These are phyloP conservation scores for Scytalidium lignicola DNA, from an alignment of 2,329 filamentous ascomycete species.

Conservation along the genomic window DNA sequence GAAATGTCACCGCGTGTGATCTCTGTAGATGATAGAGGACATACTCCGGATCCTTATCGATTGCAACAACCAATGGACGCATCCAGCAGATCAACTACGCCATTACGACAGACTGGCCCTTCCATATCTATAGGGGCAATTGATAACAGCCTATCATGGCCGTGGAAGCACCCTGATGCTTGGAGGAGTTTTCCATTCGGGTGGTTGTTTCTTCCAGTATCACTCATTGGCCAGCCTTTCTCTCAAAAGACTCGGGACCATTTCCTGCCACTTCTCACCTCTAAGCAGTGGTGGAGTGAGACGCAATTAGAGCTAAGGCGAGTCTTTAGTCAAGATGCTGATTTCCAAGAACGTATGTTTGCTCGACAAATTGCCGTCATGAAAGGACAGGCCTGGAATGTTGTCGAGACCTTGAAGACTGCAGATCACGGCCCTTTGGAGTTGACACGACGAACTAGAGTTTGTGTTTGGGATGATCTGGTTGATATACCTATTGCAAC, in stretches of 20 bases:
- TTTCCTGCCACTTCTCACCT: conserved; percentile 92
- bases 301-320: conserved; percentile 81
- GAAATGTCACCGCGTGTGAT: conserved; percentile 41
- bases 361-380: conserved; percentile 97
- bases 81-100: conserved; percentile 41
- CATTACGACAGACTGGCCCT: conserved; percentile 26
- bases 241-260: conserved; percentile 90
- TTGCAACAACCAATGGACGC: conserved; percentile 82
- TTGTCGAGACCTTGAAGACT: conserved; percentile 93
- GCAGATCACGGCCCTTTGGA: conserved; percentile 89
- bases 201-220: conserved; percentile 96
- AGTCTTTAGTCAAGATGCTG: conserved; percentile 85
- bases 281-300: conserved; percentile 94
- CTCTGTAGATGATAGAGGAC: conserved; percentile 29
- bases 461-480: conserved; percentile 97
- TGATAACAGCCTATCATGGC: conserved; percentile 97
- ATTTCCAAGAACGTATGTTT: conserved; percentile 99
- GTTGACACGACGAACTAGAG: conserved; percentile 80
- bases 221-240: conserved; percentile 92
- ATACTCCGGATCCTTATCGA: conserved; percentile 62
- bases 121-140: conserved; percentile 82
- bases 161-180: conserved; percentile 97
- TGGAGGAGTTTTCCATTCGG: conserved; percentile 90
- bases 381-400: conserved; percentile 99
- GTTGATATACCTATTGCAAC: conserved; percentile 95